A percentile compares a stretch with the other conserved stretches of the same genome.
These are phyloP conservation scores for Gynandropsis gynandra DNA, from an alignment of 345 rosid genomes.

Conservation along the genomic window DNA sequence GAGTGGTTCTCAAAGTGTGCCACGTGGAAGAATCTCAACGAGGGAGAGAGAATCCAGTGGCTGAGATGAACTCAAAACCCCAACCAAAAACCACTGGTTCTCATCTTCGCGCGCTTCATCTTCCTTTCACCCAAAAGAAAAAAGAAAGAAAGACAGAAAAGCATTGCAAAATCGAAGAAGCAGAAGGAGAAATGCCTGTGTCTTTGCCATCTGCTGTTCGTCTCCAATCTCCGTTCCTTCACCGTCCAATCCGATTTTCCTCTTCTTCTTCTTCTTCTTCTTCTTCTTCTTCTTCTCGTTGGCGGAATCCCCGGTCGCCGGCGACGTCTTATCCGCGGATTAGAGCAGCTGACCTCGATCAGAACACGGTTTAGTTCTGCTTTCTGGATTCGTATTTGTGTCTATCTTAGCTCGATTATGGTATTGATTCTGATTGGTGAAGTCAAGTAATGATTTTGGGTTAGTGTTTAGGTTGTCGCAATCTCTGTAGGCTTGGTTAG, in stretches of 20 bases:
- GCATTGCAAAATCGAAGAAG: not conserved
- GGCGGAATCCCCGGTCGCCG: conserved; percentile 34
- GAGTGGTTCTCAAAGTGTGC: not conserved
- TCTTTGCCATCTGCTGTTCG: conserved; percentile 39
- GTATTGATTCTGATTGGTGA: not conserved
- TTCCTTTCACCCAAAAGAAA: not conserved
- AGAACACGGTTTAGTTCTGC: conserved; percentile 55
- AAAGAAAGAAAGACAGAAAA: too few relatives aligned
- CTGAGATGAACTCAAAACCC: conserved; percentile 22
- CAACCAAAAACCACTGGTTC: conserved; percentile 21
- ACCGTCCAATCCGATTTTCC: conserved; percentile 35
- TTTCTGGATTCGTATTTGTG: not conserved
- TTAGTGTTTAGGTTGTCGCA: conserved; percentile 52
- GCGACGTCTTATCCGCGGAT: conserved; percentile 44
- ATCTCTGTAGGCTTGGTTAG: conserved; percentile 76
- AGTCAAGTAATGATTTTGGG: not conserved
- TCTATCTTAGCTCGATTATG: not conserved
- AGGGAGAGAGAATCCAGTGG: conserved; percentile 16
- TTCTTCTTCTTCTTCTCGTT: conserved; percentile 21
- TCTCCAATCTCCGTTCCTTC: conserved; percentile 51
- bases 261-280: conserved; percentile 23
- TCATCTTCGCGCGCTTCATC: conserved; percentile 27
- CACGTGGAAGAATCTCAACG: conserved; percentile 21
- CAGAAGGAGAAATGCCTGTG: conserved; percentile 35
- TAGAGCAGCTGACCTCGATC: conserved; percentile 67